Base-by-base conservation (phyloP, 208 protist species). In the Kentomonas sorsogonicus region DNA sequence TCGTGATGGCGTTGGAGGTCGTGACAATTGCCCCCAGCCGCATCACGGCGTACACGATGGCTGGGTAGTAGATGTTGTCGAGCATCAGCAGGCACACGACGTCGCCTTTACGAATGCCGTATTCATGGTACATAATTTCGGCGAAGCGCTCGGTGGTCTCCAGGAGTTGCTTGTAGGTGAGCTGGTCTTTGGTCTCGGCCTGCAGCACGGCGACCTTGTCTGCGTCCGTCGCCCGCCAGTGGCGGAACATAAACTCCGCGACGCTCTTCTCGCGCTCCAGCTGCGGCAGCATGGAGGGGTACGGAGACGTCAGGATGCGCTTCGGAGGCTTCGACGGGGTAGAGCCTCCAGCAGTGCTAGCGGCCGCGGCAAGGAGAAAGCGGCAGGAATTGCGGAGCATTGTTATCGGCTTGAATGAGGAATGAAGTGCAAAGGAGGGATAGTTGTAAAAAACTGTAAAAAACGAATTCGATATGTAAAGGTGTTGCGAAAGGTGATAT, bases 11-110 rank as follows among this genome's bases (percentile, higher is more conserved):
- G 55, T 75, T 79, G 30, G 61, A 52, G 18, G 67, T 66, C 13
- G 72, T 62, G 15, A 75, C 58, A n/a, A 63, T 30, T 18, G 58
- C 68, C 15, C 72, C 72, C 13, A 79, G 55, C 27, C 53, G 58
- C 53, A 79, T 38, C 3, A 62, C 54, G 16, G 59, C 68, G 59
- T 70, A 72, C 7, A 62, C 40, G 3, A 68, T 25, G 22, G 60
- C n/a, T 13, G 53, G 30, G 40, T 75, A 79, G 9, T 66, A 38
- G 25, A 69, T 63, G 18, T 36, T 50, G 59, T 79, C 68, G 9
- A 60, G 63, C 40, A 66, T 51, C 23, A 27, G 27, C 50, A 79
- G 23, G 38, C 47, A 59, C 26, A 79, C 72, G 29, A 72, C 63
- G 39, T 79, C 67, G 25, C 67, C 68, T 26, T 70, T 66, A 3